Evolutionary conservation across 495 filamentous ascomycete genomes (phyloP).

Genomic region (Penicillium desertorum): DNA sequence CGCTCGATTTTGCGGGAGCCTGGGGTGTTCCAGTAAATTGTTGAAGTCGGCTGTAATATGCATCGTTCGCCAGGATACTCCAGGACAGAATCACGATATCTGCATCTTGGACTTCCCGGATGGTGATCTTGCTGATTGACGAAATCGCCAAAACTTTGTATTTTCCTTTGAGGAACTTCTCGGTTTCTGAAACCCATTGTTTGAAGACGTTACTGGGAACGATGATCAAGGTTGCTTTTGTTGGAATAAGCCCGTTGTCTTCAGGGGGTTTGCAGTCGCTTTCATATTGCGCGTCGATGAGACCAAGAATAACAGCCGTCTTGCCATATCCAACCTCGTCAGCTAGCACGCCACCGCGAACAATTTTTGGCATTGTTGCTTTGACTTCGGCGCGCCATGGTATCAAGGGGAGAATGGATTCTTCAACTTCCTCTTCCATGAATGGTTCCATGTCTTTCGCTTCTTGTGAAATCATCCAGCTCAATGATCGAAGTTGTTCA

Average conservation of each 20-base stretch:
- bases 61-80: slow-evolving; percentile 41
- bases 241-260: slow-evolving; percentile 41
- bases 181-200: slow-evolving; percentile 67
- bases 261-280: slow-evolving; percentile 14
- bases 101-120: slow-evolving; percentile 47
- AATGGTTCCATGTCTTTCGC: slow-evolving; percentile 45
- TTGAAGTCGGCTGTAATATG: slow-evolving; percentile 52
- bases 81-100: slow-evolving; percentile 58
- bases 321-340: slow-evolving; percentile 84
- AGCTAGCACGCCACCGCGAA: slow-evolving; percentile 70
- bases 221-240: slow-evolving; percentile 69
- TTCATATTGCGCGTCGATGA: slow-evolving; percentile 54
- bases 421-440: slow-evolving; percentile 65
- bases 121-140: slow-evolving; percentile 32
- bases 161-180: slow-evolving; percentile 52
- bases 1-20: slow-evolving; percentile 33
- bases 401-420: slow-evolving; percentile 57
- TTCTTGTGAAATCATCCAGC: slow-evolving; percentile 70
- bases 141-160: slow-evolving; percentile 47
- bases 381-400: slow-evolving; percentile 63
- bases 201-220: slow-evolving; percentile 59
- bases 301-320: slow-evolving; percentile 67
- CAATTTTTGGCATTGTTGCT: slow-evolving; percentile 35
- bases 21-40: slow-evolving; percentile 51
- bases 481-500: slow-evolving; percentile 59